Percentiles rank a stretch among this genome's conserved stretches.
Evolutionary conservation across 495 filamentous ascomycete genomes (phyloP).

Genomic region (Entonaema liquescens): DNA sequence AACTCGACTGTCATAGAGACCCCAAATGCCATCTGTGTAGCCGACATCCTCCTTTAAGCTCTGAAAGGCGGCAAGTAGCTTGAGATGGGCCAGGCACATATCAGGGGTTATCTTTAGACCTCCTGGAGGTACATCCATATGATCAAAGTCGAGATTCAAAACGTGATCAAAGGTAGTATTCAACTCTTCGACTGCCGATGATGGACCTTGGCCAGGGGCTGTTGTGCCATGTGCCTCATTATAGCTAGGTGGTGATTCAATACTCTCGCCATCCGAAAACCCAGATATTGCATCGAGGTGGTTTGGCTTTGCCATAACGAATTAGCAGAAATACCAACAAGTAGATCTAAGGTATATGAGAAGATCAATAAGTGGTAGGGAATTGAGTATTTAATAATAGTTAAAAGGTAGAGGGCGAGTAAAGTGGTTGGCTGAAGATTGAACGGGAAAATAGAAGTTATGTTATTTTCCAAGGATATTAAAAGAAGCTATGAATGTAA

Average conservation of each 20-base stretch:
- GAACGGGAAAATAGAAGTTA: background rate
- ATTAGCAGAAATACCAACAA: background rate
- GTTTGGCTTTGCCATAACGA: background rate
- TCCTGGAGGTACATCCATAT: constrained; percentile 45
- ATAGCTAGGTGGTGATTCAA: constrained; percentile 41
- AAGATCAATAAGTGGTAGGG: background rate
- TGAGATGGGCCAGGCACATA: constrained; percentile 77
- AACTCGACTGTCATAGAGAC: constrained; percentile 63
- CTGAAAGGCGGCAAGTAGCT: constrained; percentile 75
- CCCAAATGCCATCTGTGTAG: constrained; percentile 70
- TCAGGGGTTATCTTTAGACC: constrained; percentile 47
- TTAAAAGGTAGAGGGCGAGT: background rate
- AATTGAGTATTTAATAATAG: background rate
- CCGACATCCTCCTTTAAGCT: constrained; percentile 71
- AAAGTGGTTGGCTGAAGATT: background rate
- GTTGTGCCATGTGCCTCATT: constrained; percentile 16
- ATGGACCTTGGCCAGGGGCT: constrained; percentile 2
- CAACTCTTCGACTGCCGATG: constrained; percentile 27
- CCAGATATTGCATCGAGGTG: background rate
- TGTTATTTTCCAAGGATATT: no score
- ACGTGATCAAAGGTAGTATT: background rate
- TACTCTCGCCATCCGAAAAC: background rate
- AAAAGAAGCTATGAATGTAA: no score
- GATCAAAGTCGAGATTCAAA: constrained; percentile 54
- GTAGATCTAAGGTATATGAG: background rate